A percentile compares a stretch with the other conserved stretches of the same genome.
Conservation (phyloP, 257 asterid genomes). For the Solanum peruvianum region DNA sequence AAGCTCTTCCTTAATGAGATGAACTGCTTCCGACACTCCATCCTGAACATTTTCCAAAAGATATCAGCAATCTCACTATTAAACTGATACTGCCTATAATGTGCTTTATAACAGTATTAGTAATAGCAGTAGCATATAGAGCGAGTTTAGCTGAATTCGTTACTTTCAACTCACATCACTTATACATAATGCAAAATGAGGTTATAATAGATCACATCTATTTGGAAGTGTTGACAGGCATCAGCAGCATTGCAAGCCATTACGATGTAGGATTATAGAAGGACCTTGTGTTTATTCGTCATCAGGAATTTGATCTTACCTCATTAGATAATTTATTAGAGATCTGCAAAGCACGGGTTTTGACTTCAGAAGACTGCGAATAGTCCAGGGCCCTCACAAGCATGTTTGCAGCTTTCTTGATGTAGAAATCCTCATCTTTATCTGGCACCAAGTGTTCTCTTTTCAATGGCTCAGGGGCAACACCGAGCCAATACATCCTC, state of each 20-base stretch:
- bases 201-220: background rate
- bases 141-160: background rate
- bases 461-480: slow-evolving; percentile 69
- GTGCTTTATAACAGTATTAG: background rate
- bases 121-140: background rate
- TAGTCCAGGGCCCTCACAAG: slow-evolving; percentile 36
- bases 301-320: slow-evolving; percentile 31
- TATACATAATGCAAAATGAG: background rate
- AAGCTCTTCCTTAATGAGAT: slow-evolving; percentile 47
- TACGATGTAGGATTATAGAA: background rate
- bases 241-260: background rate
- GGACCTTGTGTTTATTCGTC: background rate
- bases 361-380: slow-evolving; percentile 42
- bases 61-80: background rate
- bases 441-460: slow-evolving; percentile 49
- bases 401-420: slow-evolving; percentile 41
- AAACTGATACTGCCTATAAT: background rate
- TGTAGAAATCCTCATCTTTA: slow-evolving; percentile 28
- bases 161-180: background rate
- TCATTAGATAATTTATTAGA: slow-evolving; percentile 46
- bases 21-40: slow-evolving; percentile 69
- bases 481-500: slow-evolving; percentile 98
- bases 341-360: slow-evolving; percentile 44
- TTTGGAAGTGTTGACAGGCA: background rate
- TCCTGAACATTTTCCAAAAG: slow-evolving; percentile 33